phyloP scores from a whole-genome alignment of 177 flowering plant genomes.

The Tripterygium wilfordii region DNA sequence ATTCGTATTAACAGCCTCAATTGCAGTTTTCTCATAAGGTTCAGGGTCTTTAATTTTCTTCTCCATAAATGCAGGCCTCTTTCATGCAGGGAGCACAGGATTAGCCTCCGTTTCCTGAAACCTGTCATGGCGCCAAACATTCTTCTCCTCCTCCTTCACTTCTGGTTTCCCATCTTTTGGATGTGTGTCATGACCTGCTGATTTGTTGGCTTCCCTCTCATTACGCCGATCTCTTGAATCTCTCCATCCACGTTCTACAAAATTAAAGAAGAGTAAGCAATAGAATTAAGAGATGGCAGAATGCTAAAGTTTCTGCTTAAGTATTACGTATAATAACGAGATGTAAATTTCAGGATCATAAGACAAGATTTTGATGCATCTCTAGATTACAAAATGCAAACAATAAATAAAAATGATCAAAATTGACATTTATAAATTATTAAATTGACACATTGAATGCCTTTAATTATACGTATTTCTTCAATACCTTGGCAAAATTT shows the following conservation, averaged over 20 bases:
- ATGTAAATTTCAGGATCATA: too few relatives aligned
- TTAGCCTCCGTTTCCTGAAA: conserved; percentile 51
- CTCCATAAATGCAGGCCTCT: conserved; percentile 89
- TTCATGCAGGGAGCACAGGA: conserved; percentile 45
- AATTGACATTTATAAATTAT: too few relatives aligned
- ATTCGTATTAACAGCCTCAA: conserved; percentile 24
- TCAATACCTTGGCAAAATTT: too few relatives aligned
- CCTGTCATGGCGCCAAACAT: conserved; percentile 68
- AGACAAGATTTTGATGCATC: too few relatives aligned
- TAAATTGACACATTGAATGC: too few relatives aligned
- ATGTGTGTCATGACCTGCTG: conserved; percentile 14
- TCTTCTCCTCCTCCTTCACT: conserved; percentile 26
- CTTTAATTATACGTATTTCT: too few relatives aligned
- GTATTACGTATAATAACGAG: too few relatives aligned
- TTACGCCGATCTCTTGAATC: conserved; percentile 37
- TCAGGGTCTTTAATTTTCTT: conserved; percentile 49
- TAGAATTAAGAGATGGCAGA: not conserved
- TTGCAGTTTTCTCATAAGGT: conserved; percentile 22
- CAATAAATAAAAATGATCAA: too few relatives aligned
- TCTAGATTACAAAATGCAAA: too few relatives aligned
- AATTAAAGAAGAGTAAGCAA: conserved; percentile 7
- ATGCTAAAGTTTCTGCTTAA: too few relatives aligned
- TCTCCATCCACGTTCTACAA: conserved; percentile 52
- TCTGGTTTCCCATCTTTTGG: conserved; percentile 39
- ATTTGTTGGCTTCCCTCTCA: conserved; percentile 26